Percentiles rank a stretch among this genome's conserved stretches.
Conservation (phyloP, 208 protist genomes). For the Trypanosomatidae sp. region DNA sequence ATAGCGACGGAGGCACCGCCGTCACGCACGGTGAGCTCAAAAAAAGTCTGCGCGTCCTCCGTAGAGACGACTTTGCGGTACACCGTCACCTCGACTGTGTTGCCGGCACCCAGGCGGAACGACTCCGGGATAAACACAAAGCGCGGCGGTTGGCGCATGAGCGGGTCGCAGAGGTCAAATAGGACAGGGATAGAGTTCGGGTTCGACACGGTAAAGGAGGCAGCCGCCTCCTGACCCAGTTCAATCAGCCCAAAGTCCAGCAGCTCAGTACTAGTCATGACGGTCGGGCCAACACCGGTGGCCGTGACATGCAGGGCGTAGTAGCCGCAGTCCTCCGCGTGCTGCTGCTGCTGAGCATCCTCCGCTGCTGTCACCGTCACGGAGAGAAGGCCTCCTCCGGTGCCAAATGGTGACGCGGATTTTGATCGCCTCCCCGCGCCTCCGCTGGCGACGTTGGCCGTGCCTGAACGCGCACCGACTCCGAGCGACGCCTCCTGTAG, state of each 20-base stretch:
- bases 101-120: slow-evolving; percentile 67
- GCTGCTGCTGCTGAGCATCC: slow-evolving; percentile 40
- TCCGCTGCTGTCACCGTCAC: slow-evolving; percentile 21
- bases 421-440: neutral
- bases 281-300: slow-evolving; percentile 69
- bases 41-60: slow-evolving; percentile 85
- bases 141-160: slow-evolving; percentile 73
- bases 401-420: neutral
- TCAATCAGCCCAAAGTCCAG: slow-evolving; percentile 91
- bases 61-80: slow-evolving; percentile 78
- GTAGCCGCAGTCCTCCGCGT: slow-evolving; percentile 50
- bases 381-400: neutral
- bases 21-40: slow-evolving; percentile 81
- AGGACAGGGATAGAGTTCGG: slow-evolving; percentile 80
- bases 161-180: slow-evolving; percentile 74
- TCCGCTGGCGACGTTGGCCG: slow-evolving; percentile 3
- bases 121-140: slow-evolving; percentile 84
- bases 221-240: slow-evolving; percentile 58
- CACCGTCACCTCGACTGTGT: slow-evolving; percentile 88
- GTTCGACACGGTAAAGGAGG: slow-evolving; percentile 89
- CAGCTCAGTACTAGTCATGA: slow-evolving; percentile 73
- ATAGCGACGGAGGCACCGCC: slow-evolving; percentile 73
- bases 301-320: slow-evolving; percentile 43
- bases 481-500: neutral
- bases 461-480: neutral